These are phyloP conservation scores for Gossypium thurberi DNA, from an alignment of 345 rosid genomes.

Conservation along the genomic window DNA sequence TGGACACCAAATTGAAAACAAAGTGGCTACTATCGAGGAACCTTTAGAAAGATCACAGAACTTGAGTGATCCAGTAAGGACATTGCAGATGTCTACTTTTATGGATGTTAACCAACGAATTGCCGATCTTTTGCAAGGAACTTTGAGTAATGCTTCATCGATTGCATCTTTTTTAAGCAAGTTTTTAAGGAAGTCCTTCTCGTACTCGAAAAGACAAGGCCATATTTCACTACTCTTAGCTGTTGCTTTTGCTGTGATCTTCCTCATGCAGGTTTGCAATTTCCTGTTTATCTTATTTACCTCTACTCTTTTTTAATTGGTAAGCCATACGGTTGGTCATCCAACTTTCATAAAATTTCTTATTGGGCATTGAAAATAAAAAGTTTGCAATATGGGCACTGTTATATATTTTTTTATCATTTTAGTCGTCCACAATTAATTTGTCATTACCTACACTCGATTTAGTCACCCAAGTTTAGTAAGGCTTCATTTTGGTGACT, in stretches of 20 bases:
- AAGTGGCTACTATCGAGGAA: slow-evolving; percentile 21
- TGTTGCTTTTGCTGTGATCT: slow-evolving; percentile 58
- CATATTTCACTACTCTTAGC: slow-evolving; percentile 46
- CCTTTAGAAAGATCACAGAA: slow-evolving; percentile 28
- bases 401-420: background rate
- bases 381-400: background rate
- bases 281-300: background rate
- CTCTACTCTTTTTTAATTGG: background rate
- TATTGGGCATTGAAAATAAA: no score
- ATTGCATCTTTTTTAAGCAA: slow-evolving; percentile 27
- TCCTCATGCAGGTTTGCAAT: slow-evolving; percentile 80
- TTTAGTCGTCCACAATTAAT: background rate
- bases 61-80: slow-evolving; percentile 18
- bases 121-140: slow-evolving; percentile 24
- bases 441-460: background rate
- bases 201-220: slow-evolving; percentile 46
- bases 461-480: no score
- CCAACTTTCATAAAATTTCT: no score
- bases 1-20: slow-evolving; percentile 28
- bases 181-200: slow-evolving; percentile 27
- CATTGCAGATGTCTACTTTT: slow-evolving; percentile 22
- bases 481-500: no score
- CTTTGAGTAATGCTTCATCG: slow-evolving; percentile 16
- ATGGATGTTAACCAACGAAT: slow-evolving; percentile 17
- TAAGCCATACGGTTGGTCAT: no score